Percentiles rank a stretch among this genome's conserved stretches.
Evolutionary conservation across 805 yeast genomes (phyloP).

Genomic region (Teunomyces kruisii): DNA sequence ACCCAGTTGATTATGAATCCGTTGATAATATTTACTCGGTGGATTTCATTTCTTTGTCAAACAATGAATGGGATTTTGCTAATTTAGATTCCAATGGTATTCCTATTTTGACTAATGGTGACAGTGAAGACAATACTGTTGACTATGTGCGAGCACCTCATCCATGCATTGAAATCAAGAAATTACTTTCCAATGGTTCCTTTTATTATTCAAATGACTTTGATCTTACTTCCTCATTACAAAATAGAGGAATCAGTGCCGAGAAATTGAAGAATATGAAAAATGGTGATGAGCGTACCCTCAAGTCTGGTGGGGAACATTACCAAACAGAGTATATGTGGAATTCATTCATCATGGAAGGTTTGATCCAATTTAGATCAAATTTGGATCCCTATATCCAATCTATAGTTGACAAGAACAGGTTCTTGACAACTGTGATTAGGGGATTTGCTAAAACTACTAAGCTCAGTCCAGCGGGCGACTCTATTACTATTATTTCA

Average conservation of each 20-base stretch:
- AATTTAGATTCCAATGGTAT: conserved; percentile 68
- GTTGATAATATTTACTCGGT: conserved; percentile 81
- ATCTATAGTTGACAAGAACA: conserved; percentile 65
- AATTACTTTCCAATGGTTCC: conserved; percentile 80
- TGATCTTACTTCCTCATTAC: conserved; percentile 86
- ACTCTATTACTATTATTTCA: conserved; percentile 73
- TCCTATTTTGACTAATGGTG: conserved; percentile 47
- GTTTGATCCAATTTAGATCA: conserved; percentile 70
- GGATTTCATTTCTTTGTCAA: conserved; percentile 77
- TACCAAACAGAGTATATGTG: conserved; percentile 92
- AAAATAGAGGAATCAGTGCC: conserved; percentile 61
- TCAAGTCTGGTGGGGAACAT: conserved; percentile 27
- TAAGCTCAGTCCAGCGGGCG: conserved; percentile 37
- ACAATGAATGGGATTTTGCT: conserved; percentile 75
- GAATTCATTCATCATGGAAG: conserved; percentile 90
- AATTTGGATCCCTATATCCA: conserved; percentile 64
- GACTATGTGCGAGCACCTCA: conserved; percentile 42
- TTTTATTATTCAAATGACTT: conserved; percentile 91
- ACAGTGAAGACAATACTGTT: conserved; percentile 24
- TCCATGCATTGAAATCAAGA: conserved; percentile 80
- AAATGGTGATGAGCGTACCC: neutral
- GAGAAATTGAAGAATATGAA: conserved; percentile 14
- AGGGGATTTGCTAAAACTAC: conserved; percentile 92
- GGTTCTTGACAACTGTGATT: conserved; percentile 86
- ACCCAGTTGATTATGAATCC: conserved; percentile 75